Base-by-base conservation (phyloP, 2,329 filamentous ascomycete species). In the Diaporthe velutina region DNA sequence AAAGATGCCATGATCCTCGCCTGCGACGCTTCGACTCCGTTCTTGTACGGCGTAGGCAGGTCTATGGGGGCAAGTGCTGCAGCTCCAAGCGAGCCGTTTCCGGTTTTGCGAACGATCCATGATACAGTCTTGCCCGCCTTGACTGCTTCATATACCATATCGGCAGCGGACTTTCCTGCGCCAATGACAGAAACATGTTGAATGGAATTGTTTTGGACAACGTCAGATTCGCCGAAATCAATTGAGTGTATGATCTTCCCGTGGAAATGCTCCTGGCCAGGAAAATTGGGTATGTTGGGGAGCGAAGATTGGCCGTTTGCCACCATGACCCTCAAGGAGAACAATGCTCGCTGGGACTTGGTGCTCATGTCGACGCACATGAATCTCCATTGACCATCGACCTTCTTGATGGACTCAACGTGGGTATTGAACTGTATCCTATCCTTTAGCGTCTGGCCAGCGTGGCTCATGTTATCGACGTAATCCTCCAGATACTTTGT, bases 401-500 rank as follows among this genome's bases (percentile, higher is more conserved):
- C 17, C 19, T 57, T 57, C 30, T 57, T 57, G 54, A 57, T n/a
- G 17, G 54, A 57, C 54, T 57, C 54, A 7, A 57, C 54, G 30
- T 57, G 54, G 30, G 54, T 57, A 30, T 57, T 35, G 54, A 57
- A 57, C 54, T n/a, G 30, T 57, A 57, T 57, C 15, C 54, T 57
- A 13, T 57, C 54, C 2, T 30, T 30, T 13, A 57, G 4, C 10
- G 54, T 57, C 19, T 57, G 30, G 8, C 54, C 54, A 9, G 30
- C 54, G 12, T 57, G 54, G 30, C 30, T 57, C 54, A 35, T 57
- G 4, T 7, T 57, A n/a, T 57, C 54, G 17, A 57, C 54, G 19
- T 57, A 57, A 13, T 57, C 30, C 13, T 57, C 54, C 4, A 57
- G 30, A 35, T 57, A 57, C 30, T 57, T 35, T 35, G 30, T 57